Percentiles rank a stretch among this genome's conserved stretches.
Evolutionary conservation across 805 yeast genomes (phyloP).

Genomic region (Yarrowia bubula): DNA sequence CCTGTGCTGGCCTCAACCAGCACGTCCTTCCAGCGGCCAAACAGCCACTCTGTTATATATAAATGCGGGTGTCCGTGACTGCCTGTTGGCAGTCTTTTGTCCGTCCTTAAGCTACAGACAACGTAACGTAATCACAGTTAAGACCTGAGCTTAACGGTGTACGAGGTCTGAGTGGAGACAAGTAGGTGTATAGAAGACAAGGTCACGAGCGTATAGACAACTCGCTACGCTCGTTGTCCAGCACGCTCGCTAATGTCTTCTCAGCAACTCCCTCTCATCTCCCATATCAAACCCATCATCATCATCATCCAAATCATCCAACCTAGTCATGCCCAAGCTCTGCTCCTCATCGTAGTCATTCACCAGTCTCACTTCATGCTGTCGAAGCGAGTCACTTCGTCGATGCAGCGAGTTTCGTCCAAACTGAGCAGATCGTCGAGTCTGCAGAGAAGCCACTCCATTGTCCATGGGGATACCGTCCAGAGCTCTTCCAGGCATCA

Average conservation of each 20-base stretch:
- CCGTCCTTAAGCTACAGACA: no score
- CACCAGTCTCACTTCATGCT: conserved; percentile 35
- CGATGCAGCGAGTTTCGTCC: conserved; percentile 44
- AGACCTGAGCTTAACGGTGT: no score
- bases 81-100: no score
- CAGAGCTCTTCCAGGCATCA: conserved; percentile 51
- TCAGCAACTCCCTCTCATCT: conserved; percentile 18
- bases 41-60: no score
- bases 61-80: no score
- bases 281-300: conserved; percentile 24
- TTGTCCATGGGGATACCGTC: conserved; percentile 79
- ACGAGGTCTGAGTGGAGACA: no score
- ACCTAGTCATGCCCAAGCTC: conserved; percentile 38
- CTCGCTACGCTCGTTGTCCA: no score
- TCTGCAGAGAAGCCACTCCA: conserved; percentile 73
- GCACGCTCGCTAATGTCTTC: not conserved
- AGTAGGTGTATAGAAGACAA: no score
- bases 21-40: no score
- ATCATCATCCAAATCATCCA: conserved; percentile 36
- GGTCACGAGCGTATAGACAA: no score
- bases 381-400: conserved; percentile 36
- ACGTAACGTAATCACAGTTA: no score
- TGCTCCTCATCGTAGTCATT: conserved; percentile 38
- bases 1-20: no score
- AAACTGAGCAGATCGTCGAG: conserved; percentile 72